Evolutionary conservation across 306 rosid genomes (phyloP).

Genomic region (cucumber (Cucumis sativus)): DNA sequence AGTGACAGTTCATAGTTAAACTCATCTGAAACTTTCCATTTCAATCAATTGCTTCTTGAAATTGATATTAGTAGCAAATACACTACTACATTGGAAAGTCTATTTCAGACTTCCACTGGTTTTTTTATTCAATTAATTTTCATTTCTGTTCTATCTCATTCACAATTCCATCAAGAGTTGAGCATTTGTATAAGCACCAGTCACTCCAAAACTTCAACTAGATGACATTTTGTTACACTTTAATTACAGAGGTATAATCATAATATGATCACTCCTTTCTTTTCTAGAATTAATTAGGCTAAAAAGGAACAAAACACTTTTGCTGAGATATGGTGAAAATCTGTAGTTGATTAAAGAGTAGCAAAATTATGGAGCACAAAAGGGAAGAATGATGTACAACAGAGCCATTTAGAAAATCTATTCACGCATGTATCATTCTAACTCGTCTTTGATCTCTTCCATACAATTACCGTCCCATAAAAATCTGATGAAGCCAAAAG

Average conservation of each 20-base stretch:
- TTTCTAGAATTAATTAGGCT: background rate
- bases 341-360: background rate
- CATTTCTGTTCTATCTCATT: background rate
- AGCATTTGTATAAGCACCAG: background rate
- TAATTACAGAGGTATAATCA: background rate
- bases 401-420: background rate
- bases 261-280: background rate
- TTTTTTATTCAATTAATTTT: background rate
- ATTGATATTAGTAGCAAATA: background rate
- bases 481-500: constrained; percentile 89
- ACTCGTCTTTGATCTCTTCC: constrained; percentile 80
- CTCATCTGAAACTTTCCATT: background rate
- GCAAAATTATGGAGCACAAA: background rate
- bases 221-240: background rate
- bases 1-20: background rate
- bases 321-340: background rate
- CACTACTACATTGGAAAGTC: background rate
- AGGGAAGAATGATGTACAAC: constrained; percentile 2
- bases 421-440: constrained; percentile 12
- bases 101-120: too few relatives aligned
- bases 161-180: background rate
- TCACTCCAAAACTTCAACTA: background rate
- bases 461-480: constrained; percentile 78
- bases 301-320: background rate
- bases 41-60: background rate